phyloP scores from a whole-genome alignment of 2,329 filamentous ascomycete genomes.

The Ophiostoma montium region DNA sequence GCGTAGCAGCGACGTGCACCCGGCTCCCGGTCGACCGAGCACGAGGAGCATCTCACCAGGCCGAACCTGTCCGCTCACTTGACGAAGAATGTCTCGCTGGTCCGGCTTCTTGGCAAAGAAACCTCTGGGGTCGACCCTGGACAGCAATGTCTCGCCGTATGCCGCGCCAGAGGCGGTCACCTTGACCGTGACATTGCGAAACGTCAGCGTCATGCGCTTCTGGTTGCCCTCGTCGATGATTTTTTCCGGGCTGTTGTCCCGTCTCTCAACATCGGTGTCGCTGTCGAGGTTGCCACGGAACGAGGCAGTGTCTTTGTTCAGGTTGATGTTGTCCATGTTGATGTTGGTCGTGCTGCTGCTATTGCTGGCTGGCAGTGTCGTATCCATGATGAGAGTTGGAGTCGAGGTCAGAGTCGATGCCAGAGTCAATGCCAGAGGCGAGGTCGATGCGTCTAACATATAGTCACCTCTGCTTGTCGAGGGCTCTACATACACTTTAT shows the following conservation, averaged over 20 bases:
- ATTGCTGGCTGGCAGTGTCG: not conserved
- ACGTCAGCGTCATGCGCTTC: conserved; percentile 11
- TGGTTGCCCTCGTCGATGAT: not conserved
- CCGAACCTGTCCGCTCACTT: conserved; percentile 54
- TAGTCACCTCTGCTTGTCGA: too few species aligned
- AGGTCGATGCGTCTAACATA: too few species aligned
- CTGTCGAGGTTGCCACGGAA: not conserved
- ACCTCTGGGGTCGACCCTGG: conserved; percentile 8
- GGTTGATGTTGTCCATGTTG: not conserved
- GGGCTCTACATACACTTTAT: too few species aligned
- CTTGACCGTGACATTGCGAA: conserved; percentile 8
- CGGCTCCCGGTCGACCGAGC: conserved; percentile 56
- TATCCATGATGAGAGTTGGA: not conserved
- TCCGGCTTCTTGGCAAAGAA: conserved; percentile 21
- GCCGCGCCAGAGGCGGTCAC: conserved; percentile 9
- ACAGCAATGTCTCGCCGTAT: conserved; percentile 10
- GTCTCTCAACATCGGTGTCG: not conserved
- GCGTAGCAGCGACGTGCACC: conserved; percentile 71
- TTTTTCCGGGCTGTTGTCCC: not conserved
- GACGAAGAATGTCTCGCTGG: conserved; percentile 52
- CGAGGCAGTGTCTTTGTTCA: too few species aligned
- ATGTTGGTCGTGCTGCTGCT: conserved; percentile 1
- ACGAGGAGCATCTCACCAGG: conserved; percentile 65
- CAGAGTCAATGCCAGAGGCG: too few species aligned
- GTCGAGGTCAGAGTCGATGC: too few species aligned